Evolutionary conservation across 164 flowering plant species (phyloP).

Genomic region (Akebia trifoliata): DNA sequence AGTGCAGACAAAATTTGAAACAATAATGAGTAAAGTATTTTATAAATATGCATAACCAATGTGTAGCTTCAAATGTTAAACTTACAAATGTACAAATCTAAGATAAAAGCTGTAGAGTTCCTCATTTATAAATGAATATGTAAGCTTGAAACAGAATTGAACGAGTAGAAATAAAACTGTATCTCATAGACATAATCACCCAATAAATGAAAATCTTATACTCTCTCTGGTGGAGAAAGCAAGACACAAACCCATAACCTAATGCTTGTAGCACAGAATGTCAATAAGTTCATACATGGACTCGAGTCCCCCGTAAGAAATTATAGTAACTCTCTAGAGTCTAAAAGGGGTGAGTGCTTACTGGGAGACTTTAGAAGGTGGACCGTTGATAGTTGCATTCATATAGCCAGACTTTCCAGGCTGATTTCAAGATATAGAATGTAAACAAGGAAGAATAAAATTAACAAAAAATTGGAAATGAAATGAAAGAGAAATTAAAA

Average conservation of each 20-base stretch:
- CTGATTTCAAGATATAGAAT: slow-evolving; percentile 18
- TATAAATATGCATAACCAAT: background rate
- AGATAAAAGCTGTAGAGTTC: too few relatives aligned
- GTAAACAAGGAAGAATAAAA: background rate
- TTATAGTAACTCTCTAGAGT: background rate
- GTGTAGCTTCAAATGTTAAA: too few relatives aligned
- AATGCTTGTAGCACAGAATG: background rate
- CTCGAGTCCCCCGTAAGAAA: background rate
- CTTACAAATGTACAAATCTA: too few relatives aligned
- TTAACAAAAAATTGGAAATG: background rate
- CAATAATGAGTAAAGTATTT: background rate
- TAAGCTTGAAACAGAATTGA: background rate
- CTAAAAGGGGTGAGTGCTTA: slow-evolving; percentile 23
- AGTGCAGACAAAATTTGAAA: background rate
- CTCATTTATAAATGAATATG: too few relatives aligned
- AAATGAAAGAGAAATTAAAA: background rate
- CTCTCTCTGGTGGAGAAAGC: background rate
- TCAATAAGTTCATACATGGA: background rate
- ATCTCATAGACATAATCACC: background rate
- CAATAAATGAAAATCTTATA: background rate
- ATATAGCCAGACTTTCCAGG: slow-evolving; percentile 31
- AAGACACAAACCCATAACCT: background rate
- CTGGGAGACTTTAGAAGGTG: slow-evolving; percentile 29
- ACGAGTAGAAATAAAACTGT: background rate
- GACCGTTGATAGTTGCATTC: slow-evolving; percentile 19